Percentiles rank a stretch among this genome's conserved stretches.
Conservation (phyloP, 305 asterid genomes). For the Salvia sclarea region DNA sequence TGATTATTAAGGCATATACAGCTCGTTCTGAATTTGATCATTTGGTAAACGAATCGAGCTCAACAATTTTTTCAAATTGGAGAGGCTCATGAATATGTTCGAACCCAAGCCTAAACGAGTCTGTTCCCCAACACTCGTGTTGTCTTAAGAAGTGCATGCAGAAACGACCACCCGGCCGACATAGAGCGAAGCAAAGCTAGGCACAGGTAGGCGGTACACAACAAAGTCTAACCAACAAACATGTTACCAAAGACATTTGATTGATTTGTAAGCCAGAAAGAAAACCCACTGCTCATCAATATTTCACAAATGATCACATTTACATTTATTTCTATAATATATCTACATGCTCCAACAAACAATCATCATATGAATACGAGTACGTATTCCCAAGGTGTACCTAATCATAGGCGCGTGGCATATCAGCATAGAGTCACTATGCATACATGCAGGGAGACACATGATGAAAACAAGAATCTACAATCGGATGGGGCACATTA, state of each 20-base stretch:
- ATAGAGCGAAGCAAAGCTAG: background rate
- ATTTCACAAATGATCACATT: conserved; percentile 24
- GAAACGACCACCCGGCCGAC: background rate
- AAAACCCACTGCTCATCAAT: background rate
- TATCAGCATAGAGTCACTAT: conserved; percentile 1
- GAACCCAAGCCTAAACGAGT: too few relatives aligned
- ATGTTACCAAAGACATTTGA: too few relatives aligned
- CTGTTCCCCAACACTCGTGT: too few relatives aligned
- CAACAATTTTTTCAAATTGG: too few relatives aligned
- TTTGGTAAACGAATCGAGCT: too few relatives aligned
- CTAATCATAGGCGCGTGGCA: conserved; percentile 17
- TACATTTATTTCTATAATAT: conserved; percentile 28
- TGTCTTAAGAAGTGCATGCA: background rate
- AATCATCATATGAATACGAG: conserved; percentile 20
- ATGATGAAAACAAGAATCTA: conserved; percentile 40
- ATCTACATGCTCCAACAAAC: conserved; percentile 27
- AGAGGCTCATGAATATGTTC: too few relatives aligned
- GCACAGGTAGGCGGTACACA: background rate
- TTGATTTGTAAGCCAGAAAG: background rate
- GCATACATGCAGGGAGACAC: background rate
- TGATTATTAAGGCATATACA: too few relatives aligned
- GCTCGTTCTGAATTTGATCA: too few relatives aligned
- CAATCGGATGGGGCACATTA: conserved; percentile 68
- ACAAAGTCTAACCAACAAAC: background rate
- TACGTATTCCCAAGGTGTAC: conserved; percentile 32